Conservation (phyloP, 108 stramenopile genomes). For the Thalassiosira profunda region DNA sequence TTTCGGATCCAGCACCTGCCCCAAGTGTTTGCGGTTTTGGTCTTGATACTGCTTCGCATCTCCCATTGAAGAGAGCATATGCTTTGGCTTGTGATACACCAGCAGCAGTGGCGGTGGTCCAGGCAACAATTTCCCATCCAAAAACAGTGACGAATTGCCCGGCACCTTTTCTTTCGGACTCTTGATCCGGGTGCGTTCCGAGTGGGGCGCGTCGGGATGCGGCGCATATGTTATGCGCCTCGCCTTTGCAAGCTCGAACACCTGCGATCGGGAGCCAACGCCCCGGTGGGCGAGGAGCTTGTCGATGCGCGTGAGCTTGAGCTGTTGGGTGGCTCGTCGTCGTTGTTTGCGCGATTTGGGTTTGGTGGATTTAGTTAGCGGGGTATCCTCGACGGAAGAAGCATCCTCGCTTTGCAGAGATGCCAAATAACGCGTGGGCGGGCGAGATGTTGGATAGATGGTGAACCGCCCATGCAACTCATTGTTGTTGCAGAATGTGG, state of each 20-base stretch:
- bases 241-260: conserved; percentile 65
- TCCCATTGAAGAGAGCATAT: conserved; percentile 77
- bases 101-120: conserved; percentile 64
- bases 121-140: conserved; percentile 76
- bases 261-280: conserved; percentile 67
- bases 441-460: no score
- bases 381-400: no score
- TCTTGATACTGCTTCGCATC: conserved; percentile 55
- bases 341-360: no score
- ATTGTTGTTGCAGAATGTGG: no score
- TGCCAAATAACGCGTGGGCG: no score
- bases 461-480: no score
- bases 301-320: conserved; percentile 76
- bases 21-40: conserved; percentile 52
- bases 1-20: conserved; percentile 28
- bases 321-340: no score
- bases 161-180: conserved; percentile 76
- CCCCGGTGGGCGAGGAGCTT: conserved; percentile 85
- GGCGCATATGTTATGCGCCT: conserved; percentile 54
- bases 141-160: conserved; percentile 56
- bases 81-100: conserved; percentile 88
- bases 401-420: no score
- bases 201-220: conserved; percentile 23
- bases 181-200: conserved; percentile 23
- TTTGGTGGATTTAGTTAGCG: no score